Base-by-base conservation (phyloP, 345 rosid genomes). In the Eucalyptus fibrosa region DNA sequence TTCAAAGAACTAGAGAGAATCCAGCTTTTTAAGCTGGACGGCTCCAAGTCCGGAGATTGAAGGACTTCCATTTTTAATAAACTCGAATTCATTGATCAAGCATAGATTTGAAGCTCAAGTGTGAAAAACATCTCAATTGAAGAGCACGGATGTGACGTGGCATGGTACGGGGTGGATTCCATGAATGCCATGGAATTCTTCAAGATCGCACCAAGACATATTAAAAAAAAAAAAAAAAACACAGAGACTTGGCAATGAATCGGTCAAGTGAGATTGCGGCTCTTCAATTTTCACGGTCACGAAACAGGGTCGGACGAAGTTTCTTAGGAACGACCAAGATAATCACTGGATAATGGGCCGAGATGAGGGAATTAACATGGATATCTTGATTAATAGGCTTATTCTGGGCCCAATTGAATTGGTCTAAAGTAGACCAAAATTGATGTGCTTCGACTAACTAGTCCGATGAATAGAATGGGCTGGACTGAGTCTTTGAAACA, bases 111-210 rank as follows among this genome's bases (percentile, higher is more conserved):
- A 60, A 60, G 69, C 69, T 60, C 32, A 28, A 60, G 69, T 1
- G 4, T 0, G 4, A 53, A 53, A 53, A 53, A 53, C 1, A 53
- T 53, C 59, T 51, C 23, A 23, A 51, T 51, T 11, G n/a, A 59
- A 59, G n/a, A 59, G 15, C 65, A 59, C 65, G 65, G 23, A 18
- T 18, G 55, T 51, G 23, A 59, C 0, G 34, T 2, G 34, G 69
- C 32, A 28, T 28, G 69, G 69, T 13, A 62, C 1, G 17, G 2
- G 17, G 0, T 30, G 34, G 18, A 30, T 62, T 62, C 0, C 0
- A 0, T 0, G 23, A 18, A 51, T 51, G 23, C 0, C 23, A 56
- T 10, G 62, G 0, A 56, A 56, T 56, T 14, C 21, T 18, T 17
- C 40, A 32, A 14, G 80, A n/a, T 15, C 11, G 1, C 11, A 67